phyloP scores from a whole-genome alignment of 257 asterid genomes.

The Nicotiana undulata region DNA sequence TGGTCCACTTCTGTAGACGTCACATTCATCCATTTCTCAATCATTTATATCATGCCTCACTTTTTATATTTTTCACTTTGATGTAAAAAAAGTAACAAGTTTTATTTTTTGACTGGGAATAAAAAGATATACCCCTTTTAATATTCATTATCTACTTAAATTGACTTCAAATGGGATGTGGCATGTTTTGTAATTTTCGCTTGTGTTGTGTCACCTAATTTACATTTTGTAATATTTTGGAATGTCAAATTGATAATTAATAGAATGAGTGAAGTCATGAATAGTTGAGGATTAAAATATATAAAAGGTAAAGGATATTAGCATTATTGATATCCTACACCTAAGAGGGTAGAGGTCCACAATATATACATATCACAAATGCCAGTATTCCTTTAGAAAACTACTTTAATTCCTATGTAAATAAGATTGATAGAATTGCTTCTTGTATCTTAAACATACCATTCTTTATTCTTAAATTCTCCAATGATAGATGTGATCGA shows the following conservation, averaged over 20 bases:
- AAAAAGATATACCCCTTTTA: neutral
- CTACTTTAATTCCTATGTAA: neutral
- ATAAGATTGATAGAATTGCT: neutral
- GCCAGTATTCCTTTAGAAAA: neutral
- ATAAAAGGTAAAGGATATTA: neutral
- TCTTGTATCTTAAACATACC: neutral
- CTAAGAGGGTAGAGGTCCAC: conserved; percentile 4
- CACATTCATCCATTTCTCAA: neutral
- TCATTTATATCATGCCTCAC: neutral
- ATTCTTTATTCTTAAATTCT: neutral
- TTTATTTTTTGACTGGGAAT: neutral
- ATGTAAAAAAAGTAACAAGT: neutral
- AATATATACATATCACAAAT: neutral
- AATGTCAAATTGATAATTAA: neutral
- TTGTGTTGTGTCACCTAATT: neutral
- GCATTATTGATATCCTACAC: neutral
- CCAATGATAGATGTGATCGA: neutral
- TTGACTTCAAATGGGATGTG: neutral
- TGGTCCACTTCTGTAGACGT: neutral
- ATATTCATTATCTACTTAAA: neutral
- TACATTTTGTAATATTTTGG: neutral
- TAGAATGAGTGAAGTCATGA: neutral
- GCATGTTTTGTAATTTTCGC: neutral
- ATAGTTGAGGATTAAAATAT: neutral
- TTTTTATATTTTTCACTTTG: neutral